Percentiles rank a stretch among this genome's conserved stretches.
These are phyloP conservation scores for Thecaphora thlaspeos DNA, from an alignment of 1,284 basidiomycete genomes.

Conservation along the genomic window DNA sequence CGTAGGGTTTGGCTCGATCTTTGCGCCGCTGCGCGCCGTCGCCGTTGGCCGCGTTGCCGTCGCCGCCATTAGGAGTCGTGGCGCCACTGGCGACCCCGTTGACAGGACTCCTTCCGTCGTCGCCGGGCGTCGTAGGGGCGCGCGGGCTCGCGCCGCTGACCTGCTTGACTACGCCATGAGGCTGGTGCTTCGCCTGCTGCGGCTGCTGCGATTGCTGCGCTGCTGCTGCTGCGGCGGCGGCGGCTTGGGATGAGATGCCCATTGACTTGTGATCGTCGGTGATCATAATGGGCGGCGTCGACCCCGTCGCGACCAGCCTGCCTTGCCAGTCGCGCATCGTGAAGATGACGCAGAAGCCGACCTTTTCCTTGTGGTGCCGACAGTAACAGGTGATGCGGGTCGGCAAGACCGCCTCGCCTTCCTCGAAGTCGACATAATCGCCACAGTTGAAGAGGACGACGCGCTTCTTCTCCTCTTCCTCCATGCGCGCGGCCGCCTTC, in stretches of 20 bases:
- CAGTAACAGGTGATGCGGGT: conserved; percentile 98
- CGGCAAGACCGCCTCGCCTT: conserved; percentile 83
- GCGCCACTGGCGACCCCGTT: conserved; percentile 19
- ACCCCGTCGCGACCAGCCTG: conserved; percentile 77
- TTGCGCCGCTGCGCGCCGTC: conserved; percentile 13
- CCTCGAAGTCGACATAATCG: conserved; percentile 83
- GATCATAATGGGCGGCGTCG: conserved; percentile 84
- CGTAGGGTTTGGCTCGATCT: conserved; percentile 49
- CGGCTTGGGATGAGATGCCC: conserved; percentile 60
- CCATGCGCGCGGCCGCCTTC: conserved; percentile 36
- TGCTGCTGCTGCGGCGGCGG: conserved; percentile 12
- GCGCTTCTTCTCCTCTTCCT: conserved; percentile 55
- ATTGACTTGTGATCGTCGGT: conserved; percentile 90
- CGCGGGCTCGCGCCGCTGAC: conserved; percentile 24
- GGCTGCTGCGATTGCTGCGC: conserved; percentile 1
- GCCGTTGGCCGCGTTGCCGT: conserved; percentile 24
- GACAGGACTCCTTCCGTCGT: conserved; percentile 6
- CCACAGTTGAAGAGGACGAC: conserved; percentile 78
- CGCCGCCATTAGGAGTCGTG: conserved; percentile 26
- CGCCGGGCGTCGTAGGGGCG: conserved; percentile 4
- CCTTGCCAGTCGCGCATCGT: conserved; percentile 79
- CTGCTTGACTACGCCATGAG: conserved; percentile 20
- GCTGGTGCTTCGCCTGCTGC: conserved; percentile 1
- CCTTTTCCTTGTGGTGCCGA: conserved; percentile 95
- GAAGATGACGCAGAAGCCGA: conserved; percentile 89